These are phyloP conservation scores for Leccinum disarticulatum DNA, from an alignment of 768 basidiomycete species.

Conservation along the genomic window DNA sequence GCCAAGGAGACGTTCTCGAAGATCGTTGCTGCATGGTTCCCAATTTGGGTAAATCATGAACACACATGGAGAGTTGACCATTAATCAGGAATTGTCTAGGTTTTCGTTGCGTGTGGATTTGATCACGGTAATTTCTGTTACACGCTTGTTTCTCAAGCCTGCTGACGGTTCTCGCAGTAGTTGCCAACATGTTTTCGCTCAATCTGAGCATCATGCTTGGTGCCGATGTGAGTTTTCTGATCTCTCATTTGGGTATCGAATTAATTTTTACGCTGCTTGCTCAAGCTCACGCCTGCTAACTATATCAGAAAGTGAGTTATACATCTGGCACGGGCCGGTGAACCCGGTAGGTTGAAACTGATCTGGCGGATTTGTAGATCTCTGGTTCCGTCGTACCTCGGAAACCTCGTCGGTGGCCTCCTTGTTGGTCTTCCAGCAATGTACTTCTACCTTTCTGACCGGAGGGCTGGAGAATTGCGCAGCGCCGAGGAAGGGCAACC, in stretches of 20 bases:
- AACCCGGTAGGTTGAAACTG: background rate
- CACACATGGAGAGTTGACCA: background rate
- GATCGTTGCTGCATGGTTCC: constrained; percentile 68
- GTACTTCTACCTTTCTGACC: constrained; percentile 63
- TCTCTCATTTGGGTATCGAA: background rate
- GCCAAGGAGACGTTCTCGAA: constrained; percentile 71
- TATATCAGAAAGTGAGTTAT: constrained; percentile 65
- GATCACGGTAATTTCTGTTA: constrained; percentile 56
- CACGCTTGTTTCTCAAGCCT: background rate
- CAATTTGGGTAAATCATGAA: constrained; percentile 59
- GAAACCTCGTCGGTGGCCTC: constrained; percentile 66
- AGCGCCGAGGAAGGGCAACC: constrained; percentile 38
- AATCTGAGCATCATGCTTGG: constrained; percentile 71
- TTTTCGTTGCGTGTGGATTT: constrained; percentile 68
- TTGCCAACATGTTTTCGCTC: constrained; percentile 77
- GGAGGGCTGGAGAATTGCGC: constrained; percentile 38
- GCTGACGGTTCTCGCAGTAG: constrained; percentile 38
- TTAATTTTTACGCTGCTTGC: background rate
- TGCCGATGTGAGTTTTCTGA: constrained; percentile 48
- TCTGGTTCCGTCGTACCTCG: constrained; percentile 61
- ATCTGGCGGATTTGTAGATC: constrained; percentile 38
- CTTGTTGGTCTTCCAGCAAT: constrained; percentile 62
- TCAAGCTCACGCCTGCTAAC: constrained; percentile 36
- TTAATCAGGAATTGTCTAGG: constrained; percentile 32
- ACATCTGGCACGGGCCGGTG: background rate